Base-by-base conservation (phyloP, 2,329 filamentous ascomycete genomes). In the Cordyceps farinosa region DNA sequence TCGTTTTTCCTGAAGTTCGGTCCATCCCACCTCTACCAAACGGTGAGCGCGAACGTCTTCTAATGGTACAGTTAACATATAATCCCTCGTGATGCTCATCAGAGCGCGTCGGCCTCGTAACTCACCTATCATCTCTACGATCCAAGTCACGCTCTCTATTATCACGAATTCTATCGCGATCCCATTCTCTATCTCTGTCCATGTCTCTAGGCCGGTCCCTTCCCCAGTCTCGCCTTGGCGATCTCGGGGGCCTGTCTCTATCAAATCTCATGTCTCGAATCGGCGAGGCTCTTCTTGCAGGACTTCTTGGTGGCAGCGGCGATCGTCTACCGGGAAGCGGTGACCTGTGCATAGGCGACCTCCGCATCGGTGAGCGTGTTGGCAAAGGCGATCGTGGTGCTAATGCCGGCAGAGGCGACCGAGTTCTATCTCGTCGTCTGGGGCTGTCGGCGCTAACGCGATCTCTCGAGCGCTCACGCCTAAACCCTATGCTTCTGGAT, bases 31-130 rank as follows among this genome's bases (percentile, higher is more conserved):
- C 74, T 71, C 10, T 74, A 36, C 38, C 48, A 64, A 78, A 79
- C 1, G 84, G 83, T 40, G 84, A 86, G 54, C 84, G 78, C 30
- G 84, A 86, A 68, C 84, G 77, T 66, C 82, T 78, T 72, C 82
- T 83, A 66, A 66, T 63, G 40, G 65, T 61, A 71, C 66, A 40
- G 29, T 65, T 44, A 55, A 34, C 47, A 50, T 17, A 17, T 10
- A 34, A 27, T 45, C 40, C 30, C 38, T 27, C 10, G n/a, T n/a
- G 8, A 8, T 50, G 15, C 40, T 27, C 40, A 34, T 38, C n/a
- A 34, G 3, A 22, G 4, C 38, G n/a, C 11, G 36, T 63, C 30
- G 8, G 3, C 47, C 52, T 42, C 34, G 8, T 15, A 17, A 63
- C 71, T 69, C 65, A 76, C 74, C 77, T 74, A 42, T 79, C 77